Percentiles rank a stretch among this genome's conserved stretches.
phyloP scores from a whole-genome alignment of 2,329 filamentous ascomycete species.

The Colletotrichum camelliae region DNA sequence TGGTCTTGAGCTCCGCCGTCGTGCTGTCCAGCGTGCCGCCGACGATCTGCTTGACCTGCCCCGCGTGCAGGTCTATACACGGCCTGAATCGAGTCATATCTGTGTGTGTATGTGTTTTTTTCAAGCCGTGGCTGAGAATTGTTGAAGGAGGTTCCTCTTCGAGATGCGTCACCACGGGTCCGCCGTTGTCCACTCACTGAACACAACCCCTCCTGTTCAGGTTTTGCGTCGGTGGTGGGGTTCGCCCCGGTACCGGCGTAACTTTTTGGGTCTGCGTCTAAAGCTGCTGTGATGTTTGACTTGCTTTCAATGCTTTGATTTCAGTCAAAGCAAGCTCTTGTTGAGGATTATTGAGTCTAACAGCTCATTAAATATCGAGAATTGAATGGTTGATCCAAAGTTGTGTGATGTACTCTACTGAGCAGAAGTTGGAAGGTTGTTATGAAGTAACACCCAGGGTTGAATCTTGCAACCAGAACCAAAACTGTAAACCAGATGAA shows the following conservation, averaged over 20 bases:
- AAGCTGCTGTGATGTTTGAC: not conserved
- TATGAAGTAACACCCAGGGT: not conserved
- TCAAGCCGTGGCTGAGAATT: not conserved
- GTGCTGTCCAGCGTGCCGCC: slow-evolving; percentile 84
- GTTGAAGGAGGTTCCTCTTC: not conserved
- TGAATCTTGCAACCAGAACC: not conserved
- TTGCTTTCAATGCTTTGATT: not conserved
- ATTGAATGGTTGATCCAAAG: not conserved
- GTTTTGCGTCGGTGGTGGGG: slow-evolving; percentile 21
- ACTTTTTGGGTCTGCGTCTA: not conserved
- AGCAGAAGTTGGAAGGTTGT: not conserved
- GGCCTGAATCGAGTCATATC: slow-evolving; percentile 92
- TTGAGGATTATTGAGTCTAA: not conserved
- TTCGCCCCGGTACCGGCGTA: slow-evolving; percentile 17
- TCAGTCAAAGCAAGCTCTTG: not conserved
- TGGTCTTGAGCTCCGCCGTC: slow-evolving; percentile 77
- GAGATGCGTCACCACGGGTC: not conserved
- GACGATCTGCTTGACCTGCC: slow-evolving; percentile 97
- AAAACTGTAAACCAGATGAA: not conserved
- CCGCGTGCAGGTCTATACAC: slow-evolving; percentile 97
- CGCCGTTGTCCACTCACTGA: not conserved
- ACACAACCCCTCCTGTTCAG: slow-evolving; percentile 8
- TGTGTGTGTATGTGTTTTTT: not conserved
- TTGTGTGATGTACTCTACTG: not conserved
- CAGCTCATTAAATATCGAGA: not conserved